Evolutionary conservation across 352 stramenopile genomes (phyloP), one percentile per base, ranked within the genome.

Genomic region (Pythium dissimile): DNA sequence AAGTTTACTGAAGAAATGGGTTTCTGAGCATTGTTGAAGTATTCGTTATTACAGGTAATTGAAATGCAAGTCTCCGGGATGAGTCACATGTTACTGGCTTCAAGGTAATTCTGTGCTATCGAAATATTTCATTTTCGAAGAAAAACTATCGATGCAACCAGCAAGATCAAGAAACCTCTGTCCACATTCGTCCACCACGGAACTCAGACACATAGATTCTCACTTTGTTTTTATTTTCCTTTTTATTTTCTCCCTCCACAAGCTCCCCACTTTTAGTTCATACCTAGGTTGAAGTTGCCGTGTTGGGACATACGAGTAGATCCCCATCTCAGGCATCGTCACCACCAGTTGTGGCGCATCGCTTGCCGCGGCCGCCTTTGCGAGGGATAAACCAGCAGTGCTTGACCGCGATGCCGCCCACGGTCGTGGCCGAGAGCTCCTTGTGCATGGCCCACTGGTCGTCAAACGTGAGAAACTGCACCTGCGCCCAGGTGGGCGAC

Each of bases 301-400:
- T 35, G 20, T 20, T 23, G 15, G 38, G n/a, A 39, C 42, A 23
- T 26, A 16, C 23, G n/a, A 16, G 6, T 28, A 10, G 18, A 23
- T 5, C 18, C 24, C 20, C 9, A 9, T 23, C 26, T 62, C 53
- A 62, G 1, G 44, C 59, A 30, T 59, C 46, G 28, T 49, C 26
- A 20, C 18, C 45, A 12, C 50, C 45, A 1, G 24, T 53, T 11
- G 21, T 53, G 16, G 21, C 43, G 39, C 62, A 70, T 27, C 42
- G 37, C 21, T 26, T 18, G 15, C 62, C 62, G 16, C 15, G 75
- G 77, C 56, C 66, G 2, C 77, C 77, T 32, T 79, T 55, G 16
- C 67, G 52, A 0, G 79, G 81, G 20, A 90, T 76, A 60, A 77
- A 87, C 76, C 77, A 93, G 69, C 84, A 93, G 69, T 93, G 81